Evolutionary conservation across 768 basidiomycete genomes (phyloP), one percentile per base, ranked within the genome.

Genomic region (Aureoboletus auriporus): DNA sequence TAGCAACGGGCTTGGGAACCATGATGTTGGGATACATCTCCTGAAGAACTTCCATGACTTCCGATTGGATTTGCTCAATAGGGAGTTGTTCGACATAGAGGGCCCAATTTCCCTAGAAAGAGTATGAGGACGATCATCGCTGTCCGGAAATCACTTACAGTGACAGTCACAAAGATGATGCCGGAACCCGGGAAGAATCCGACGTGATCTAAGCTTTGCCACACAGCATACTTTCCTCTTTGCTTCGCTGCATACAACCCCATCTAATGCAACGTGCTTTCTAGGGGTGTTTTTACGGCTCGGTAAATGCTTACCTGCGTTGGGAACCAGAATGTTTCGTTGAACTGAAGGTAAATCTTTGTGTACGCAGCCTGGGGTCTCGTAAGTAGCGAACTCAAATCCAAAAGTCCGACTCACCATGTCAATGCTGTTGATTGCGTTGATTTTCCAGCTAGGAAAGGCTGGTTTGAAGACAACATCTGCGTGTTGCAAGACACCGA

Each of bases 341-440:
- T 70, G 55, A 85, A 86, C 51, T 81, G 75, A 39, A 85, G 58
- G 63, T 83, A 85, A 23, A 86, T 83, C 62, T 85, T 85, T 4
- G 82, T 82, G 52, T 83, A 86, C 2, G 75, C 80, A 6, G 70
- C 73, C 74, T 75, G 41, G 16, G 5, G n/a, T 17, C 29, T 5
- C 5, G 5, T 55, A 43, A 51, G 50, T 2, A 20, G 12, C 14
- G 7, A 4, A 11, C 39, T 4, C 16, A 5, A 33, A 35, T 16
- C 2, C 13, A 27, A 36, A 44, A 8, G 10, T 23, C 16, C 2
- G 4, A 39, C 64, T 41, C 26, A 75, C 81, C 84, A 86, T 84
- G 9, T 70, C 70, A 64, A 84, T 78, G 48, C 75, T 76, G 28
- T 78, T 74, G 33, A 86, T 78, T 4, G 83, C 83, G 48, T 86